Base-by-base conservation (phyloP, 768 basidiomycete species). In the Hericium rajendrae region DNA sequence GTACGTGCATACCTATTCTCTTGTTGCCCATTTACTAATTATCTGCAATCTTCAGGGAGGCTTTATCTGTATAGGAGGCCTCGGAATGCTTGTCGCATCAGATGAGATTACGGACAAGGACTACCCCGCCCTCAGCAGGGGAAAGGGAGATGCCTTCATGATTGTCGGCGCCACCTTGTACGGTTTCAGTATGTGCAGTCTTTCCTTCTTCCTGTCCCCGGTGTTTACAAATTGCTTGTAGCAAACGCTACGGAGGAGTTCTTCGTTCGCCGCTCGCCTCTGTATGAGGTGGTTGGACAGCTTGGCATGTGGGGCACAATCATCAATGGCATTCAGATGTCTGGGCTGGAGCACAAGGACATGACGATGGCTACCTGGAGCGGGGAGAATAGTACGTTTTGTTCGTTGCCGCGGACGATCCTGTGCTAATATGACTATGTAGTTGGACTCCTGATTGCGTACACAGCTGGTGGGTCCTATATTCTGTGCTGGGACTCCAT, bases 171-270 rank as follows among this genome's bases (percentile, higher is more conserved):
- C 91, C 4, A 87, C 88, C 0, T 76, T 93, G 20, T 93, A 93
- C 61, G 91, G 91, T 48, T 84, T 92, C 69, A 88, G 89, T 91
- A 65, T 59, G 85, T 80, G 18, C 39, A 40, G 10, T 0, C 50
- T 18, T n/a, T 16, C 50, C 3, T 12, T 37, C 0, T 4, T 18
- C 26, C 15, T 37, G 12, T 2, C 1, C 18, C 37, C 39, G 13
- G 16, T 13, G 4, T 22, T 48, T 48, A 56, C 18, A 60, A 38
- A 4, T 15, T 6, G 3, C 11, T 24, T 22, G 32, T 60, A 91
- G 90, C 88, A 22, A 93, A 93, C 62, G 88, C 91, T 28, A 90
- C 88, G 0, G 91, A 94, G 68, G 91, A 93, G 66, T 88, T 88
- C 69, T 82, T 93, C 58, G 91, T 94, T 32, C 79, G 91, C 58